phyloP scores from a whole-genome alignment of 352 stramenopile genomes.

The Phytophthora uliginosa region DNA sequence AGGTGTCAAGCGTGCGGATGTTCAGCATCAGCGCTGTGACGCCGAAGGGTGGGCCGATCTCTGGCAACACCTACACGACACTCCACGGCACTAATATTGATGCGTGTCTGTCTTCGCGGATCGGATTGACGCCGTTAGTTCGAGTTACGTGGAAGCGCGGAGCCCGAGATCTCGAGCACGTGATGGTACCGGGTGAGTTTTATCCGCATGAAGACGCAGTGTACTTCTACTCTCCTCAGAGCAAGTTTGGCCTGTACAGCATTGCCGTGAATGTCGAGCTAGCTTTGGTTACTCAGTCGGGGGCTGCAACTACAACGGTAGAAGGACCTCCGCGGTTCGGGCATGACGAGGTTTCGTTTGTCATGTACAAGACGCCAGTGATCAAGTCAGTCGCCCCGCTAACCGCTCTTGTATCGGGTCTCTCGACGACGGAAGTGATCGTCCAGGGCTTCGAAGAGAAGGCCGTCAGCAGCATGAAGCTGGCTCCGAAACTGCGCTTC shows the following conservation, averaged over 20 bases:
- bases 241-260: conserved; percentile 79
- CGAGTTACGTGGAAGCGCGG: conserved; percentile 70
- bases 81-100: conserved; percentile 73
- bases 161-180: conserved; percentile 66
- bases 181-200: conserved; percentile 63
- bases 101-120: conserved; percentile 47
- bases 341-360: conserved; percentile 74
- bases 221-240: conserved; percentile 85
- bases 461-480: conserved; percentile 45
- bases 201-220: conserved; percentile 71
- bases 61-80: conserved; percentile 76
- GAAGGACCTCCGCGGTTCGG: conserved; percentile 49
- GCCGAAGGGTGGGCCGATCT: conserved; percentile 69
- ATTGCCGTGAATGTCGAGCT: conserved; percentile 70
- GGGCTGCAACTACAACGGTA: background rate
- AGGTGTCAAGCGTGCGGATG: conserved; percentile 48
- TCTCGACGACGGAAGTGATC: conserved; percentile 62
- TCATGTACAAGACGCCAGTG: conserved; percentile 71
- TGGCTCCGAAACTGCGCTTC: conserved; percentile 67
- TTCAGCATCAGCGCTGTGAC: conserved; percentile 65
- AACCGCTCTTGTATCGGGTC: conserved; percentile 49
- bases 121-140: conserved; percentile 45
- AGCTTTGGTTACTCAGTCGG: conserved; percentile 29
- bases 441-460: conserved; percentile 78
- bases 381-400: conserved; percentile 65